phyloP scores from a whole-genome alignment of 352 stramenopile species.

The Phytophthora meadii region DNA sequence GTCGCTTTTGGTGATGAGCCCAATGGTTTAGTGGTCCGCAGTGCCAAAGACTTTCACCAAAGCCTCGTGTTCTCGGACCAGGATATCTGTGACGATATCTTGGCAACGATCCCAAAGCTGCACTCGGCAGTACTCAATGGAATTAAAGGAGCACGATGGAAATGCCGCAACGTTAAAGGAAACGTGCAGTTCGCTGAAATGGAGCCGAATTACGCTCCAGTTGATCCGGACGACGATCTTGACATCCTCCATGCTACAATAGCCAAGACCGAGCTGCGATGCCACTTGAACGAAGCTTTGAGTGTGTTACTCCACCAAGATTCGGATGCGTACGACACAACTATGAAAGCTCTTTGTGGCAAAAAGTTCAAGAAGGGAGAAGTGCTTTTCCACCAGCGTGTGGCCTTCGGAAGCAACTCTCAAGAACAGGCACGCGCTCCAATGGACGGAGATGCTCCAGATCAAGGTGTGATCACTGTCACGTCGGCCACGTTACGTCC shows the following conservation, averaged over 20 bases:
- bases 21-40: constrained; percentile 34
- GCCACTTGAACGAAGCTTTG: constrained; percentile 68
- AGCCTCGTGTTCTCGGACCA: constrained; percentile 57
- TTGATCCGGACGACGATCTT: constrained; percentile 45
- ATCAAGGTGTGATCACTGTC: constrained; percentile 44
- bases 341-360: constrained; percentile 57
- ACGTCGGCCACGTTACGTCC: constrained; percentile 45
- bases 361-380: constrained; percentile 56
- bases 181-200: constrained; percentile 57
- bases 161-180: constrained; percentile 39
- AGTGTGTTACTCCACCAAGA: constrained; percentile 58
- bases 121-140: constrained; percentile 45
- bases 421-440: constrained; percentile 30
- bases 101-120: constrained; percentile 69
- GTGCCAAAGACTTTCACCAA: constrained; percentile 28
- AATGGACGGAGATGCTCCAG: constrained; percentile 8
- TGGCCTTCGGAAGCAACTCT: constrained; percentile 30
- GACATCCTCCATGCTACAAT: constrained; percentile 56
- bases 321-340: constrained; percentile 46
- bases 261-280: constrained; percentile 55
- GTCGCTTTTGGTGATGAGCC: constrained; percentile 27
- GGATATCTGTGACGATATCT: constrained; percentile 64
- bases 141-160: constrained; percentile 47
- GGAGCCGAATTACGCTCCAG: constrained; percentile 32
- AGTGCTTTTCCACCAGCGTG: constrained; percentile 56